Evolutionary conservation across 23 red algal genomes (phyloP), one percentile per base, ranked within the genome.

Genomic region (Cyanidiococcus yangmingshanensis): DNA sequence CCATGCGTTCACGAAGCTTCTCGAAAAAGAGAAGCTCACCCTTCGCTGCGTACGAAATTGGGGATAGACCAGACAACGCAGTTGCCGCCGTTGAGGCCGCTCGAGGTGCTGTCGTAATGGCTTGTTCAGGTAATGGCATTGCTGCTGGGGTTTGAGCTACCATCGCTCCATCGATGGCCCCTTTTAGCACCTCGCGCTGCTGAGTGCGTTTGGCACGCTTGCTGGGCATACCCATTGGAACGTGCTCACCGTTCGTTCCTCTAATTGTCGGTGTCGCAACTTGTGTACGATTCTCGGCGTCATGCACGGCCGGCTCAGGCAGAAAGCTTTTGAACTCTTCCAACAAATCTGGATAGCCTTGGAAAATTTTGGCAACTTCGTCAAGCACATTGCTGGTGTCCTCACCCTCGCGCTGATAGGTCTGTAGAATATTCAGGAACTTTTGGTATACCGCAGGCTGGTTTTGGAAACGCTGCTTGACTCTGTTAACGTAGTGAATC

Each of bases 281-380:
- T 71, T 35, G 63, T 35, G 16, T 25, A 27, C 3, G 3, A 29
- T 29, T 35, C 63, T 25, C 63, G n/a, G 27, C 27, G 3, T 25
- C 63, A 25, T 71, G 16, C 32, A 27, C n/a, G 16, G 32, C 63
- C 17, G 37, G 34, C 17, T 81, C 75, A 18, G 92, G 92, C 16
- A 96, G 75, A 75, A 96, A 96, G 39, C 85, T 78, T 67, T 83
- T 82, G 63, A 96, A 96, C 80, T 91, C 84, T 37, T 81, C 54
- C 51, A 96, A 79, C 74, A 96, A 67, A 74, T 96, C 92, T 58
- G 86, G 78, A 77, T 96, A 80, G 29, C 84, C 85, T 39, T 83
- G 84, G 76, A 96, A 96, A 25, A 96, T 41, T 27, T 77, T 37
- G 36, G 87, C 79, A 31, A 96, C 82, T 37, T 76, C 75, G 40